A percentile compares a stretch with the other conserved stretches of the same genome.
Conservation (phyloP, 441 rosid genomes). For the Hura crepitans region DNA sequence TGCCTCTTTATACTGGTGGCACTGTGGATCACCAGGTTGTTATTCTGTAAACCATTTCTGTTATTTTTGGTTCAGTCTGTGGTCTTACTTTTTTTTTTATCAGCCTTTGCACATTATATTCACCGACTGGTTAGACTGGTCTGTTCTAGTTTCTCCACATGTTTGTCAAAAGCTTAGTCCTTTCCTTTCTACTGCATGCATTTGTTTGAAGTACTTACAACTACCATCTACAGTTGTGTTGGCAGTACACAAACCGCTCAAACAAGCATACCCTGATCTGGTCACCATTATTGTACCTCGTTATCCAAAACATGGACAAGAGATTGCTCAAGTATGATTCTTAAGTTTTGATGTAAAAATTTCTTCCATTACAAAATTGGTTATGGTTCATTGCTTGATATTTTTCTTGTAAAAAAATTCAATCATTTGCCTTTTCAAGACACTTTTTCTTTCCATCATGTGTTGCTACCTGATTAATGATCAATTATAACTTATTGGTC, state of each 20-base stretch:
- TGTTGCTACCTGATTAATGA: neutral
- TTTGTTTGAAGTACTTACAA: constrained; percentile 13
- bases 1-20: neutral
- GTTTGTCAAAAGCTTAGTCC: neutral
- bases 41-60: neutral
- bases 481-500: neutral
- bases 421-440: neutral
- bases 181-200: constrained; percentile 5
- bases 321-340: constrained; percentile 62
- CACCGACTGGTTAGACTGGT: neutral
- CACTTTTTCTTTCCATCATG: neutral
- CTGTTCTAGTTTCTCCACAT: neutral
- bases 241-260: constrained; percentile 57
- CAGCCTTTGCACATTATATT: constrained; percentile 2
- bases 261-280: constrained; percentile 48
- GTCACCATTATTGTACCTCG: constrained; percentile 78
- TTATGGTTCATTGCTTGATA: neutral
- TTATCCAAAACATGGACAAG: constrained; percentile 67
- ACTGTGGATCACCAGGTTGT: neutral
- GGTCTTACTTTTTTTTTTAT: neutral
- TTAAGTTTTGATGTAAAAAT: constrained; percentile 13
- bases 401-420: neutral
- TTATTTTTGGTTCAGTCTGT: constrained; percentile 1
- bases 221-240: constrained; percentile 59
- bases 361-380: constrained; percentile 3